Evolutionary conservation across 2,329 filamentous ascomycete species (phyloP).

Genomic region (Pestalotiopsis sp.): DNA sequence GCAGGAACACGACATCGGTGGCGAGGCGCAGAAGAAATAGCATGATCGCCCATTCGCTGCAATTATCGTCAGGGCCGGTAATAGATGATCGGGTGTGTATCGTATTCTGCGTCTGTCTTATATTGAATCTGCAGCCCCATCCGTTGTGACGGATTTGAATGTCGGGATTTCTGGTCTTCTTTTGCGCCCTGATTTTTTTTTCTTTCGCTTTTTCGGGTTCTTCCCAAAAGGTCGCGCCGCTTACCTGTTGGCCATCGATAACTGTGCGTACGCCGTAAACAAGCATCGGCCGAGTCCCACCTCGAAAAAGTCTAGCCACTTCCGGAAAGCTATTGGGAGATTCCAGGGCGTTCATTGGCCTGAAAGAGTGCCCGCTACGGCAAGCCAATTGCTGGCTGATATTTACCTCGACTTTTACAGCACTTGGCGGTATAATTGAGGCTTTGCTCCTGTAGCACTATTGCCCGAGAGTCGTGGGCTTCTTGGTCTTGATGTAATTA

Average conservation of each 20-base stretch:
- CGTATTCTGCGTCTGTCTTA: neutral
- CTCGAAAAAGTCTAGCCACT: neutral
- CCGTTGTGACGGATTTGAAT: neutral
- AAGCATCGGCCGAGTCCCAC: neutral
- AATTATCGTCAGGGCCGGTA: neutral
- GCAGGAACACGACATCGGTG: conserved; percentile 7
- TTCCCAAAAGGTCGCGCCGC: neutral
- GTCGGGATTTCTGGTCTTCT: too few relatives aligned
- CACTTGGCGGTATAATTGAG: neutral
- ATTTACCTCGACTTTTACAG: neutral
- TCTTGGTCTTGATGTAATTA: neutral
- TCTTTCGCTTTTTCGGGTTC: neutral
- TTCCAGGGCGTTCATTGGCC: neutral
- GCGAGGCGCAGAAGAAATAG: neutral
- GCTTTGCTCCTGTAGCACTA: too few relatives aligned
- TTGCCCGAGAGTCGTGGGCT: too few relatives aligned
- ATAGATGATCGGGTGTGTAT: neutral
- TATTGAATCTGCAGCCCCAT: neutral
- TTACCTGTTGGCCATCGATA: neutral
- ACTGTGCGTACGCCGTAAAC: neutral
- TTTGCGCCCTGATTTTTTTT: neutral
- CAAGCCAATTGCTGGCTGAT: neutral
- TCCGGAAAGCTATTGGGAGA: neutral
- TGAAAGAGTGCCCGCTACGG: neutral
- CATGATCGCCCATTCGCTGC: neutral